These are phyloP conservation scores for Suhomyces ambrosiae DNA, from an alignment of 1,139 yeast species.

Conservation along the genomic window DNA sequence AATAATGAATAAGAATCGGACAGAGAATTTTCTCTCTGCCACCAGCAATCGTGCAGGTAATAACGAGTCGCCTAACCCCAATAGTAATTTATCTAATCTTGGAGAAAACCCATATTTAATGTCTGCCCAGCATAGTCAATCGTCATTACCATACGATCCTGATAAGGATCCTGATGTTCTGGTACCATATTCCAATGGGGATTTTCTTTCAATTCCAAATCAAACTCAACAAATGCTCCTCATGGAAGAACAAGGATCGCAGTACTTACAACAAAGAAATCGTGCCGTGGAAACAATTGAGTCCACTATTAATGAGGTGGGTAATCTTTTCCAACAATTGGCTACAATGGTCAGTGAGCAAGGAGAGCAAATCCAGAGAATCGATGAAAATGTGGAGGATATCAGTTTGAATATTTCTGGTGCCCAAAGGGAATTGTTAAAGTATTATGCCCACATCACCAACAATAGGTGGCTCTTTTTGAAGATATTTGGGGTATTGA, in stretches of 20 bases:
- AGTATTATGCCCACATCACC: conserved; percentile 84
- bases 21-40: conserved; percentile 76
- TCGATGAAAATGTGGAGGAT: conserved; percentile 94
- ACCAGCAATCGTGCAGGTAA: conserved; percentile 35
- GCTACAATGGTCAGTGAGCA: conserved; percentile 98
- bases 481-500: conserved; percentile 84
- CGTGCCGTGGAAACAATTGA: conserved; percentile 95
- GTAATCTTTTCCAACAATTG: conserved; percentile 88
- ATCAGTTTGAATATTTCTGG: conserved; percentile 86
- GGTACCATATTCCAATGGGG: conserved; percentile 33
- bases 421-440: conserved; percentile 90
- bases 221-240: conserved; percentile 75
- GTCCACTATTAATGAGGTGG: conserved; percentile 93
- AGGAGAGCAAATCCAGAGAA: conserved; percentile 92
- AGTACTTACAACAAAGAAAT: conserved; percentile 80
- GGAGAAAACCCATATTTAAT: conserved; percentile 49
- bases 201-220: conserved; percentile 62
- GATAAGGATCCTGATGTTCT: conserved; percentile 35
- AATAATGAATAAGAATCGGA: conserved; percentile 75
- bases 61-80: conserved; percentile 32
- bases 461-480: conserved; percentile 91
- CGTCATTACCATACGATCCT: conserved; percentile 34
- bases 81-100: conserved; percentile 21
- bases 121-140: conserved; percentile 19
- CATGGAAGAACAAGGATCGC: conserved; percentile 74